Conservation (phyloP, 1,139 yeast species). For the Taphrina wiesneri region DNA sequence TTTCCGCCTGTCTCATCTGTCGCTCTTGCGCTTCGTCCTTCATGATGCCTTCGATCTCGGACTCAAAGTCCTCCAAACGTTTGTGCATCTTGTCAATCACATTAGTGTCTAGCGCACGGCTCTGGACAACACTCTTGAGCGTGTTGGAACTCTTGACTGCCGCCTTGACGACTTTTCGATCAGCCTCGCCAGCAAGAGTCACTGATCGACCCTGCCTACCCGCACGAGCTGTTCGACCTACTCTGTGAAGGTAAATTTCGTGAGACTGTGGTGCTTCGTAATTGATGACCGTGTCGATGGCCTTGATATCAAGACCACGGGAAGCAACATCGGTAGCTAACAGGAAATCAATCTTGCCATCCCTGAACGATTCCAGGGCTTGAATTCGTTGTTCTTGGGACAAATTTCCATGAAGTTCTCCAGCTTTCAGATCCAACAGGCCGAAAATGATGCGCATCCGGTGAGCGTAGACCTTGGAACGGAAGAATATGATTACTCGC, state of each 20-base stretch:
- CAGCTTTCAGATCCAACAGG: constrained; percentile 78
- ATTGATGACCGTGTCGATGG: constrained; percentile 89
- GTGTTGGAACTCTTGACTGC: constrained; percentile 69
- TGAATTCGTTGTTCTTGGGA: constrained; percentile 92
- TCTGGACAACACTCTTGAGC: constrained; percentile 57
- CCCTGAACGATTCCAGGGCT: constrained; percentile 79
- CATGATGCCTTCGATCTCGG: constrained; percentile 69
- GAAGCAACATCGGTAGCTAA: constrained; percentile 98
- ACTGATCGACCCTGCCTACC: constrained; percentile 94
- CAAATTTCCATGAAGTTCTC: constrained; percentile 91
- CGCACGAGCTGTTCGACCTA: constrained; percentile 99
- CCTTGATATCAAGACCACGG: constrained; percentile 98
- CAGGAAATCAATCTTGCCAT: constrained; percentile 76
- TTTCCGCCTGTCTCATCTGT: constrained; percentile 67
- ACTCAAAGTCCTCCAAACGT: constrained; percentile 60
- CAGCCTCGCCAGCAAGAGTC: constrained; percentile 92
- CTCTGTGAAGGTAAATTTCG: constrained; percentile 92
- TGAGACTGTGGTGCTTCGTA: constrained; percentile 93
- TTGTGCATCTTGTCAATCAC: constrained; percentile 69
- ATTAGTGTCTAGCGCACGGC: constrained; percentile 84
- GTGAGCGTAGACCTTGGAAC: constrained; percentile 89
- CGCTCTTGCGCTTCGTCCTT: constrained; percentile 88
- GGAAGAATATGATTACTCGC: constrained; percentile 83
- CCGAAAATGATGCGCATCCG: constrained; percentile 81
- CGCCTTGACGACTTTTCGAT: constrained; percentile 82